Conservation (phyloP, 2,329 filamentous ascomycete species). For the Penicillium sp. region DNA sequence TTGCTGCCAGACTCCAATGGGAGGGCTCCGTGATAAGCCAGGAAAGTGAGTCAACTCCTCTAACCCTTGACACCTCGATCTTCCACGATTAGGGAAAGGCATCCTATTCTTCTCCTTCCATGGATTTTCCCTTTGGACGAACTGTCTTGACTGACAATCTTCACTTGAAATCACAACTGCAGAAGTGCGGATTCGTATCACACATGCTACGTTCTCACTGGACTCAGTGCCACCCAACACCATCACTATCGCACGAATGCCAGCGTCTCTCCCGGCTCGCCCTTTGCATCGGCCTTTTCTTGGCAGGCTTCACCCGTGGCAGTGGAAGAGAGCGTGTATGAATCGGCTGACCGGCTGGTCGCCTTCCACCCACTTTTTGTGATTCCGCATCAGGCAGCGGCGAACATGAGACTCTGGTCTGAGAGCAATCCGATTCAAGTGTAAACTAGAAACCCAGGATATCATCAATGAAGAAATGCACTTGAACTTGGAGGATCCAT, state of each 20-base stretch:
- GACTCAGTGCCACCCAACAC: conserved; percentile 77
- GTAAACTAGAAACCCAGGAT: conserved; percentile 3
- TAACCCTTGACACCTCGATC: too few relatives aligned
- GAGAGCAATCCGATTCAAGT: conserved; percentile 28
- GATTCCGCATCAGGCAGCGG: conserved; percentile 65
- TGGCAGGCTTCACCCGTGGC: conserved; percentile 37
- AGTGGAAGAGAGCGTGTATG: conserved; percentile 55
- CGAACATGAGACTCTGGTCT: conserved; percentile 61
- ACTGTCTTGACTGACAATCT: too few relatives aligned
- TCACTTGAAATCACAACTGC: not conserved
- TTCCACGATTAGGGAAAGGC: too few relatives aligned
- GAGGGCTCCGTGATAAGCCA: conserved; percentile 89
- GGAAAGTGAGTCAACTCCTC: conserved; percentile 59
- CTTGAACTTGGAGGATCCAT: too few relatives aligned
- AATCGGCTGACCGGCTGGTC: conserved; percentile 62
- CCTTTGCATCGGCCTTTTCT: conserved; percentile 34
- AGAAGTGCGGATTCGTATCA: conserved; percentile 84
- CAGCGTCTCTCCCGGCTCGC: conserved; percentile 26
- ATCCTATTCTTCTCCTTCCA: not conserved
- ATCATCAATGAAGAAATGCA: not conserved
- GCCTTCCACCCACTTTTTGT: conserved; percentile 79
- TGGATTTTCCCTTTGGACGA: not conserved
- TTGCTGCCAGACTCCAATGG: conserved; percentile 73
- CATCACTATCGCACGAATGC: conserved; percentile 43
- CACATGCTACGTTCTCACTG: conserved; percentile 83